Percentiles rank a stretch among this genome's conserved stretches.
phyloP scores from a whole-genome alignment of 331 rosid species.

The Spiraea crenata region DNA sequence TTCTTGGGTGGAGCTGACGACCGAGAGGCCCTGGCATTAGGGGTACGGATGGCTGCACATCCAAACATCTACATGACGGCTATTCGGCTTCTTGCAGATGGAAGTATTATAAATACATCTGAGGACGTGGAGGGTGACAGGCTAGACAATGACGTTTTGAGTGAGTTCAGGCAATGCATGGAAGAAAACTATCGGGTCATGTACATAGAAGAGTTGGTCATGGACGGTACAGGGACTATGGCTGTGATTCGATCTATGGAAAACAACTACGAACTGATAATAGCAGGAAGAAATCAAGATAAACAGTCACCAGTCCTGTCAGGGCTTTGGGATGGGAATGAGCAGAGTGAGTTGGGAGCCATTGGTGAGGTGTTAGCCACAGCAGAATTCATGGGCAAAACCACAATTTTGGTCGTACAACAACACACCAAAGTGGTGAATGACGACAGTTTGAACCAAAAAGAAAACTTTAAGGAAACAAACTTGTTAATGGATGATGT shows the following conservation, averaged over 20 bases:
- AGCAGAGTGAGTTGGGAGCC: slow-evolving; percentile 26
- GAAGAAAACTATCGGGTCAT: slow-evolving; percentile 16
- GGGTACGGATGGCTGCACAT: slow-evolving; percentile 33
- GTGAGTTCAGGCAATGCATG: slow-evolving; percentile 25
- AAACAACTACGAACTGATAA: slow-evolving; percentile 24
- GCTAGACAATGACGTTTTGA: slow-evolving; percentile 23
- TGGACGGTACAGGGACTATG: slow-evolving; percentile 31
- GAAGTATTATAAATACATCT: neutral
- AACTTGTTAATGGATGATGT: neutral
- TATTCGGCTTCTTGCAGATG: slow-evolving; percentile 21
- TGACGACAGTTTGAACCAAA: slow-evolving; percentile 6
- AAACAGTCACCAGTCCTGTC: neutral
- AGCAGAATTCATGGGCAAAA: slow-evolving; percentile 23
- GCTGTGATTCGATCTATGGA: slow-evolving; percentile 29
- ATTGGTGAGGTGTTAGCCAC: slow-evolving; percentile 35
- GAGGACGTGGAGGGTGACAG: slow-evolving; percentile 12
- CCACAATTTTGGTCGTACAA: slow-evolving; percentile 39
- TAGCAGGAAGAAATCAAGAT: slow-evolving; percentile 40
- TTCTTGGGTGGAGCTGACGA: slow-evolving; percentile 46
- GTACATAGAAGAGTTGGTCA: slow-evolving; percentile 38
- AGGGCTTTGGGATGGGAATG: slow-evolving; percentile 29
- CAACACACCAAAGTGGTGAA: slow-evolving; percentile 23
- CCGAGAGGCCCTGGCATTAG: slow-evolving; percentile 38
- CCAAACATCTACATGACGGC: slow-evolving; percentile 23
- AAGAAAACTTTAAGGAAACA: neutral